A percentile compares a stretch with the other conserved stretches of the same genome.
Conservation (phyloP, 108 stramenopile species). For the Nitzschia inconspicua region DNA sequence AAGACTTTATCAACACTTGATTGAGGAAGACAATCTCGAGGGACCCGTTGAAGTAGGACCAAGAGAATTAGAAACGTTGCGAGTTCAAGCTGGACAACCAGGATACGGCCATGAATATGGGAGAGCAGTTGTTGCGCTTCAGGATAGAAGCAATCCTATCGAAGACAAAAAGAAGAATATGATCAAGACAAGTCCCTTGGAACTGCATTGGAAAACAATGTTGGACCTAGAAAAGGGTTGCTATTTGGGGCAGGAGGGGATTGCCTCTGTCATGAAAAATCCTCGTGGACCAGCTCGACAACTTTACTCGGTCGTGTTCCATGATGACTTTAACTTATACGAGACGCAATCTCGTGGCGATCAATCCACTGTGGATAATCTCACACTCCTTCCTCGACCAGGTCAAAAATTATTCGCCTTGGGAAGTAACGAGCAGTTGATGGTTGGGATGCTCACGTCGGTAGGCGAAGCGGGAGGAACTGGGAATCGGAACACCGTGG, state of each 20-base stretch:
- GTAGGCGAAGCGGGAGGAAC: conserved; percentile 75
- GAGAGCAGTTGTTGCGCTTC: neutral
- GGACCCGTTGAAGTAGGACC: conserved; percentile 71
- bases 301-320: conserved; percentile 70
- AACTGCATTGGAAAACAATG: conserved; percentile 50
- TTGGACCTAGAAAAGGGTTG: conserved; percentile 78
- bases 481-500: conserved; percentile 47
- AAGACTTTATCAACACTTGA: conserved; percentile 47
- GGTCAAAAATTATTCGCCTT: conserved; percentile 63
- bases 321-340: conserved; percentile 69
- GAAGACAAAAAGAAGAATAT: conserved; percentile 9
- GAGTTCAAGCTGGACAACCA: conserved; percentile 64
- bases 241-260: conserved; percentile 84
- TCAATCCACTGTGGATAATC: conserved; percentile 36
- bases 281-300: conserved; percentile 63
- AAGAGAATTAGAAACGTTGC: conserved; percentile 76
- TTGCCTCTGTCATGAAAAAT: conserved; percentile 80
- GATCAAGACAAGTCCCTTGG: conserved; percentile 57
- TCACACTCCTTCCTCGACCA: conserved; percentile 46
- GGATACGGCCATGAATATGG: conserved; percentile 36
- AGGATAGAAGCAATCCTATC: conserved; percentile 1
- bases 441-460: conserved; percentile 67
- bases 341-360: conserved; percentile 42
- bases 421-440: conserved; percentile 69
- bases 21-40: conserved; percentile 49